Conservation (phyloP, 768 basidiomycete genomes). For the Termitomyces sp. region DNA sequence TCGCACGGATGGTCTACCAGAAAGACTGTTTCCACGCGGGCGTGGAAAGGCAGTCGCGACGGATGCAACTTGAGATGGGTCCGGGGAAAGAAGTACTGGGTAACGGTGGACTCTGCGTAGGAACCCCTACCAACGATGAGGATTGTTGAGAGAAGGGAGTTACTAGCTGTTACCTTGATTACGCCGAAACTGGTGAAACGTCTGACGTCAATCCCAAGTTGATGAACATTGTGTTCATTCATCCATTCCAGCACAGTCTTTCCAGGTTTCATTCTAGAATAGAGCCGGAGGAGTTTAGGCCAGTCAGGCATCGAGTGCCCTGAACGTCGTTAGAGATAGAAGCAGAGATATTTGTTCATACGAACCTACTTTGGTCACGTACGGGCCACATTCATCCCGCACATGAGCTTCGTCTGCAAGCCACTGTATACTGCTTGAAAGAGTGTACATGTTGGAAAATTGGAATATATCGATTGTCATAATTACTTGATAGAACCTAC, state of each 20-base stretch:
- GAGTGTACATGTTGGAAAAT: slow-evolving; percentile 95
- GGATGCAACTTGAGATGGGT: slow-evolving; percentile 20
- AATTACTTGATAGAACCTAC: slow-evolving; percentile 91
- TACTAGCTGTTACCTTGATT: slow-evolving; percentile 73
- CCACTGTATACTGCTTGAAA: slow-evolving; percentile 82
- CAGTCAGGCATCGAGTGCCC: slow-evolving; percentile 71
- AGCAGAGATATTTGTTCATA: not conserved
- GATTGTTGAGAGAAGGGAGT: not conserved
- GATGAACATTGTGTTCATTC: slow-evolving; percentile 63
- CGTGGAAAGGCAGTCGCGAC: slow-evolving; percentile 22
- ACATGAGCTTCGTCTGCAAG: slow-evolving; percentile 83
- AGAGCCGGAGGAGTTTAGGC: slow-evolving; percentile 82
- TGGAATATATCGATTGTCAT: slow-evolving; percentile 98
- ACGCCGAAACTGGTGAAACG: slow-evolving; percentile 97
- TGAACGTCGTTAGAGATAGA: slow-evolving; percentile 14
- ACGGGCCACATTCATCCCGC: slow-evolving; percentile 86
- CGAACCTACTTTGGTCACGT: slow-evolving; percentile 76
- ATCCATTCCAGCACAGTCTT: slow-evolving; percentile 88
- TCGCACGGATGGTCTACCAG: slow-evolving; percentile 21
- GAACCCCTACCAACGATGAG: slow-evolving; percentile 59
- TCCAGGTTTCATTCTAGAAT: slow-evolving; percentile 81
- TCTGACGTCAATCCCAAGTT: slow-evolving; percentile 79
- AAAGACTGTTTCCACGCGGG: slow-evolving; percentile 33
- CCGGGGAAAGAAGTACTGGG: slow-evolving; percentile 61
- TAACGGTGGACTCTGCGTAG: slow-evolving; percentile 91